phyloP scores from a whole-genome alignment of 192 early-diverging fungal genomes.

The Allomyces macrogynus region DNA sequence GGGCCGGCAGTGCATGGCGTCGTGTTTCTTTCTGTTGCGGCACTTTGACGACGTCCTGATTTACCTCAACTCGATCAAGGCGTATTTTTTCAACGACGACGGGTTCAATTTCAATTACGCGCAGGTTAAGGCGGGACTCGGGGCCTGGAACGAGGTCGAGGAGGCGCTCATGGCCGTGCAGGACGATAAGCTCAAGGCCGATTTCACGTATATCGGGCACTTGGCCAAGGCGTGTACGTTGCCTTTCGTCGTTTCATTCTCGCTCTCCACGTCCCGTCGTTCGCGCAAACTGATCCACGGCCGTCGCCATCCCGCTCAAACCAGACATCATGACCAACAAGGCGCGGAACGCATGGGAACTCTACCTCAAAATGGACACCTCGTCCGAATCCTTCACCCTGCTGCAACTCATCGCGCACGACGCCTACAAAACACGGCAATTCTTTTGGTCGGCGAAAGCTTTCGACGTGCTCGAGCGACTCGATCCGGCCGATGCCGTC shows the following conservation, averaged over 20 bases:
- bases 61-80: slow-evolving; percentile 40
- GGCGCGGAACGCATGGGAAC: slow-evolving; percentile 34
- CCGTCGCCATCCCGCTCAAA: not conserved
- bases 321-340: slow-evolving; percentile 44
- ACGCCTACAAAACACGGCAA: slow-evolving; percentile 36
- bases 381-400: slow-evolving; percentile 41
- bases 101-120: slow-evolving; percentile 43
- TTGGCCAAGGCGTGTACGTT: slow-evolving; percentile 34
- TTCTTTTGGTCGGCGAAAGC: slow-evolving; percentile 34
- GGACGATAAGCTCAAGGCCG: slow-evolving; percentile 32
- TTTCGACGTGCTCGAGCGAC: slow-evolving; percentile 37
- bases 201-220: slow-evolving; percentile 36
- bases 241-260: not conserved
- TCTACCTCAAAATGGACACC: slow-evolving; percentile 44
- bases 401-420: slow-evolving; percentile 37
- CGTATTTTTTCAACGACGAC: slow-evolving; percentile 47
- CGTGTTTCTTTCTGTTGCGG: slow-evolving; percentile 36
- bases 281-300: not conserved
- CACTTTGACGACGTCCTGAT: slow-evolving; percentile 45
- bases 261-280: not conserved
- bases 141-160: slow-evolving; percentile 35
- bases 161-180: slow-evolving; percentile 33
- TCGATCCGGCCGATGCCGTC: slow-evolving; percentile 33
- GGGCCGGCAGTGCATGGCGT: slow-evolving; percentile 39
- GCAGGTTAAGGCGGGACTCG: slow-evolving; percentile 34